phyloP scores from a whole-genome alignment of 1,139 yeast genomes.

The Kodamaea plutei region DNA sequence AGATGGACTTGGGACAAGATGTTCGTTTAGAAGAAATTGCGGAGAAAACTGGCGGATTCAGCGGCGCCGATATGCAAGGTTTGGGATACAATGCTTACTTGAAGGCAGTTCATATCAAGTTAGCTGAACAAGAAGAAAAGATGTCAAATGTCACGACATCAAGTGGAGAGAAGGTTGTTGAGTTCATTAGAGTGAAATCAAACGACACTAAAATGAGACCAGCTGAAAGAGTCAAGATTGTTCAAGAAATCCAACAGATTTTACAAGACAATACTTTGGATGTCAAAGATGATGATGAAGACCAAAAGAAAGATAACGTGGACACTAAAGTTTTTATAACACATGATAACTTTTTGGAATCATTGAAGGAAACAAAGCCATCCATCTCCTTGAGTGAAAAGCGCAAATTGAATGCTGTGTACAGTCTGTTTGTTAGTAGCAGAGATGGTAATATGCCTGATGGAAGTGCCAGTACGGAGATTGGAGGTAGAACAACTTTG shows the following conservation, averaged over 20 bases:
- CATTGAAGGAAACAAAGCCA: constrained; percentile 76
- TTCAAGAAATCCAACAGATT: constrained; percentile 46
- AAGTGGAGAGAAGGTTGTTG: constrained; percentile 20
- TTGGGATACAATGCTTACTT: constrained; percentile 87
- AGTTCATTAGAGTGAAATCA: constrained; percentile 31
- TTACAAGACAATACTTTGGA: constrained; percentile 15
- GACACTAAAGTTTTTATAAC: constrained; percentile 37
- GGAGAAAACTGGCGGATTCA: constrained; percentile 62
- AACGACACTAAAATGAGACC: constrained; percentile 36
- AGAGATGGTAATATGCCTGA: constrained; percentile 89
- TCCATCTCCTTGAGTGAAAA: constrained; percentile 77
- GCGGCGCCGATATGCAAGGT: constrained; percentile 96
- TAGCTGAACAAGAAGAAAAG: constrained; percentile 42
- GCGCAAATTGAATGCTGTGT: constrained; percentile 57
- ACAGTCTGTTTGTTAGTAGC: constrained; percentile 69
- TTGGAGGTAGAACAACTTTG: constrained; percentile 80
- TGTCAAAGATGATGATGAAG: constrained; percentile 9
- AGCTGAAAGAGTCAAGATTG: constrained; percentile 41
- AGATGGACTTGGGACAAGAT: constrained; percentile 48
- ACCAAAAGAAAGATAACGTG: constrained; percentile 11
- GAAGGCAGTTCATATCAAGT: constrained; percentile 78
- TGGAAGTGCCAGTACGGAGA: constrained; percentile 75
- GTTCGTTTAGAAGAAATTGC: constrained; percentile 60
- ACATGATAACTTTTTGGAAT: constrained; percentile 54
- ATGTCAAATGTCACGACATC: constrained; percentile 13